Evolutionary conservation across 495 filamentous ascomycete species (phyloP).

Genomic region (Aspergillus sclerotioniger): DNA sequence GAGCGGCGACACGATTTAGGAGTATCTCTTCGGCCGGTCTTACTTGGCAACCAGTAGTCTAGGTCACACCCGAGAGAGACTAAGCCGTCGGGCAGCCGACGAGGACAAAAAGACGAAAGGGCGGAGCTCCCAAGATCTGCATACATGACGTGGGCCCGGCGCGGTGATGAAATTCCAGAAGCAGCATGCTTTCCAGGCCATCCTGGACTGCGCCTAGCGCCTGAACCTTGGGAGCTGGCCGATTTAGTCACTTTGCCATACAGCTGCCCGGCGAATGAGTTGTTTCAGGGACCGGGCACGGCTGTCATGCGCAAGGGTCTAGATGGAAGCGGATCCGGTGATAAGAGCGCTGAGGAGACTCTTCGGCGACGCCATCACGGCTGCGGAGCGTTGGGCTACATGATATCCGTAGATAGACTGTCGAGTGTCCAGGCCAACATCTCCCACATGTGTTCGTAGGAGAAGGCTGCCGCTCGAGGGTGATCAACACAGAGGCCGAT

Average conservation of each 20-base stretch:
- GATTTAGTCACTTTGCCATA: neutral
- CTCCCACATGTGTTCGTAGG: neutral
- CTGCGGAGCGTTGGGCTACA: neutral
- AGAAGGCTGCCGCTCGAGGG: neutral
- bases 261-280: neutral
- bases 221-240: neutral
- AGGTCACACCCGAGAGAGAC: neutral
- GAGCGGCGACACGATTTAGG: slow-evolving; percentile 1
- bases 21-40: slow-evolving; percentile 2
- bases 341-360: neutral
- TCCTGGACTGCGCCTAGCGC: neutral
- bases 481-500: neutral
- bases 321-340: slow-evolving; percentile 1
- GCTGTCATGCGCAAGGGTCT: neutral
- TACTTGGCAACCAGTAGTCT: slow-evolving; percentile 2
- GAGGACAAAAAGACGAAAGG: neutral
- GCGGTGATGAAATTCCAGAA: neutral
- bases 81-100: neutral
- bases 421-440: neutral
- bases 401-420: neutral
- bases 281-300: neutral
- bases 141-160: neutral
- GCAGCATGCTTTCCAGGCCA: neutral
- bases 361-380: neutral
- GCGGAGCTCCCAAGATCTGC: neutral